Evolutionary conservation across 441 rosid genomes (phyloP), one percentile per base, ranked within the genome.

Genomic region (Croton laevigatus): DNA sequence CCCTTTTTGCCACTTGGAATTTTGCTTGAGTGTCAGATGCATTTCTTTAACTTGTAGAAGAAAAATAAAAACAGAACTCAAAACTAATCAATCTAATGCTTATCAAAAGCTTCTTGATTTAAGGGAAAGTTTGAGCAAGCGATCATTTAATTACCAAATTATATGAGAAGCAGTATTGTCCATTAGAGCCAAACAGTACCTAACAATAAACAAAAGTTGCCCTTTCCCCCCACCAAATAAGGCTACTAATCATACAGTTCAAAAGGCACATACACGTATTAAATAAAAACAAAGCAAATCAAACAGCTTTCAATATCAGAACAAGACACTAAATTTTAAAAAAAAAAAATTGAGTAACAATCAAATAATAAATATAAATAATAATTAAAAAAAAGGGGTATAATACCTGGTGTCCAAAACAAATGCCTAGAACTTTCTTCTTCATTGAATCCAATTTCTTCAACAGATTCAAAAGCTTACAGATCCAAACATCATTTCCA

Each of bases 341-440:
- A 37, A 3, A 78, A 3, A n/a, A 13, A 1, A 3, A 8, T 6
- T 40, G 32, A 27, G 32, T 40, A 4, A 40, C 7, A 40, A 4
- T 40, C 6, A 40, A 40, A 40, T 6, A 40, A 9, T 10, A 7
- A 19, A 23, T 27, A 27, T 27, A 27, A n/a, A 46, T 42, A 55
- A 19, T 3, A 12, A 16, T 17, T 16, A 11, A 36, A 48, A 8
- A 6, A 49, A 8, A n/a, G n/a, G 32, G 32, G 23, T 27, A 1
- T 0, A 49, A 57, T 79, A 89, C 95, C 95, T 89, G 95, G 73
- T 86, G 90, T 13, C 95, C 95, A 57, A 89, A 89, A 81, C 91
- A 89, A 70, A 89, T 77, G 7, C 91, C 95, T 2, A 89, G 88
- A 66, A 87, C 80, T 66, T 77, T 86, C 59, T 82, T 89, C 73